Percentiles rank a stretch among this genome's conserved stretches.
Evolutionary conservation across 306 rosid species (phyloP).

Genomic region (Ziziphus jujuba): DNA sequence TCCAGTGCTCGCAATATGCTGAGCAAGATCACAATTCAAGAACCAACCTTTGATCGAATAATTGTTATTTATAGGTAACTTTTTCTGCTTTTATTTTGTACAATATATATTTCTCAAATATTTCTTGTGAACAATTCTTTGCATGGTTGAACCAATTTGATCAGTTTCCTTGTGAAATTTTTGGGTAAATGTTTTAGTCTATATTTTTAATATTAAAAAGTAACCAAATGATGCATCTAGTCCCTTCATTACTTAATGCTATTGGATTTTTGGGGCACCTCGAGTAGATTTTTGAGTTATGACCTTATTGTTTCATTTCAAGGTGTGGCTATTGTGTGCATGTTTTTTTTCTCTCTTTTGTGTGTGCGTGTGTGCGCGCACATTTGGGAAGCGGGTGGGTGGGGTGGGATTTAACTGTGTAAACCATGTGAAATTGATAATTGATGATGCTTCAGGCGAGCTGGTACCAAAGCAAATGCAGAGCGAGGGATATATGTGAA

Average conservation of each 20-base stretch:
- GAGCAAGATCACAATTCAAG: conserved; percentile 79
- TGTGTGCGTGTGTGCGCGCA: no score
- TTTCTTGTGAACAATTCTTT: conserved; percentile 4
- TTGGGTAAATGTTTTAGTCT: neutral
- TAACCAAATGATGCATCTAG: neutral
- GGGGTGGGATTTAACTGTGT: no score
- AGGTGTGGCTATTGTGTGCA: neutral
- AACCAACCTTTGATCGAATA: conserved; percentile 94
- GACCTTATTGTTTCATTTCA: no score
- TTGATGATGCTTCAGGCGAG: conserved; percentile 54
- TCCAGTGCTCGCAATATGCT: conserved; percentile 57
- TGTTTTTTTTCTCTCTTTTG: no score
- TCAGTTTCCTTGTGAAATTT: no score
- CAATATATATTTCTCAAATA: neutral
- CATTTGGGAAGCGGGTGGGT: no score
- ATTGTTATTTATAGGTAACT: conserved; percentile 89
- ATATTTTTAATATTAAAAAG: no score
- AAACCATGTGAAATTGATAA: neutral
- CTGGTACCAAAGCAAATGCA: conserved; percentile 36
- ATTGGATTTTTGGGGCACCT: neutral
- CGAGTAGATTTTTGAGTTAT: neutral
- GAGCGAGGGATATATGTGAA: conserved; percentile 83
- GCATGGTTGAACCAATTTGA: neutral
- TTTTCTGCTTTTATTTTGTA: conserved; percentile 5
- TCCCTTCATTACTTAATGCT: neutral